Conservation (phyloP, 805 yeast species). For the Metschnikowia orientalis region DNA sequence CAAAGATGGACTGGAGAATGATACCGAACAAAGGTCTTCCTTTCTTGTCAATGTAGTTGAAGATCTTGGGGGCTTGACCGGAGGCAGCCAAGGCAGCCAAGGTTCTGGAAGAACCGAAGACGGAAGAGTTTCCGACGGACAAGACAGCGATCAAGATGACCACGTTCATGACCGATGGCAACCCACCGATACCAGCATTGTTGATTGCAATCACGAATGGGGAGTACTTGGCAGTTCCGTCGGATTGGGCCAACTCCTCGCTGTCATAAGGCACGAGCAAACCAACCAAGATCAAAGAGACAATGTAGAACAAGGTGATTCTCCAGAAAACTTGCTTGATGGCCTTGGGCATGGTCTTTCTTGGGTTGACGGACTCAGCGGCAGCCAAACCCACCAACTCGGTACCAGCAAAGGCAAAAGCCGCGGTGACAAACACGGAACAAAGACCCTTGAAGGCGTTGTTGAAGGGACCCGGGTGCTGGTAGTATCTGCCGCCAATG, state of each 20-base stretch:
- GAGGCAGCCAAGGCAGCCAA: conserved; percentile 64
- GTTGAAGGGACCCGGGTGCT: conserved; percentile 34
- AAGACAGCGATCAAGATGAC: conserved; percentile 37
- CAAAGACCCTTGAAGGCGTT: conserved; percentile 36
- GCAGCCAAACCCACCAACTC: conserved; percentile 40
- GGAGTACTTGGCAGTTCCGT: conserved; percentile 31
- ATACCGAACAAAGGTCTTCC: conserved; percentile 43
- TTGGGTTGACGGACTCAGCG: conserved; percentile 34
- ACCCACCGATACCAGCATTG: conserved; percentile 36
- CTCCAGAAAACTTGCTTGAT: conserved; percentile 42
- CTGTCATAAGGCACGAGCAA: conserved; percentile 36
- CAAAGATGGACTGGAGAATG: conserved; percentile 37
- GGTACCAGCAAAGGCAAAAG: conserved; percentile 41
- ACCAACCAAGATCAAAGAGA: conserved; percentile 37
- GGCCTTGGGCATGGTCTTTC: conserved; percentile 38
- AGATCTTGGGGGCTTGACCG: conserved; percentile 58
- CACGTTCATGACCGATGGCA: conserved; percentile 42
- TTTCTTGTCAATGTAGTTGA: conserved; percentile 38
- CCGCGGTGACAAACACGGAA: conserved; percentile 38
- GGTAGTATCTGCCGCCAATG: conserved; percentile 38
- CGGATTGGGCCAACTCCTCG: conserved; percentile 22
- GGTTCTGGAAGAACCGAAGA: conserved; percentile 70
- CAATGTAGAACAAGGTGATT: conserved; percentile 37
- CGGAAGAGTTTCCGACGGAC: conserved; percentile 65
- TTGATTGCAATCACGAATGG: conserved; percentile 43